Evolutionary conservation across 208 protist genomes (phyloP), one percentile per base, ranked within the genome.

Genomic region (Herpetomonas muscarum): DNA sequence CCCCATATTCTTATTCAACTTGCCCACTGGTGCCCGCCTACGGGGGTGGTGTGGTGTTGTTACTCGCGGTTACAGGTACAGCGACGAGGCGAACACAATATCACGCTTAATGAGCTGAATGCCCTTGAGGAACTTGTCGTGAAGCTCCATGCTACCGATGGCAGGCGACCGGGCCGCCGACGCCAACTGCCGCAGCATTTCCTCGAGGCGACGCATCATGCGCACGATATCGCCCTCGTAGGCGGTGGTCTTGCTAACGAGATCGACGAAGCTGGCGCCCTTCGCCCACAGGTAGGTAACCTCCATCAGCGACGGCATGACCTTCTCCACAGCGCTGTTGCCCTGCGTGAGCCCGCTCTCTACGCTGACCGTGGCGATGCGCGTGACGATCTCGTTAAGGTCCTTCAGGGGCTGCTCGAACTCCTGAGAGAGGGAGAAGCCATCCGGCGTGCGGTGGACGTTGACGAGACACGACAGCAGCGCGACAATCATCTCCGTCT

Each of bases 171-270:
- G 98, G n/a, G 98, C 93, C n/a, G 98, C 98, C 10, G 76, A 65
- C n/a, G 81, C 85, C 52, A 99, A 73, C 71, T 99, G 98, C n/a
- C 97, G 81, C 32, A 99, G 73, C 60, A 99, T 89, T 79, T 99
- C 99, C 64, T 99, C 97, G 5, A 99, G 79, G 19, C 98, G 68
- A 21, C 98, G 86, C 87, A 99, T 98, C 75, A 88, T 93, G 30
- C 98, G 83, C 54, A 99, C 97, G 59, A 99, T 98, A 45, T 94
- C 96, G 21, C 96, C 96, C 72, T 99, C 98, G 78, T 99, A 99
- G 13, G 98, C 94, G 34, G 92, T 87, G n/a, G 97, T 99, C 76
- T 98, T 95, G 55, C 92, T 89, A 57, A 97, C 97, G 31, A 99
- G 80, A 6, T 99, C 97, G 0, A 85, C 58, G 67, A 99, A 99